Conservation (phyloP, 768 basidiomycete species). For the Termitomyces sp. region DNA sequence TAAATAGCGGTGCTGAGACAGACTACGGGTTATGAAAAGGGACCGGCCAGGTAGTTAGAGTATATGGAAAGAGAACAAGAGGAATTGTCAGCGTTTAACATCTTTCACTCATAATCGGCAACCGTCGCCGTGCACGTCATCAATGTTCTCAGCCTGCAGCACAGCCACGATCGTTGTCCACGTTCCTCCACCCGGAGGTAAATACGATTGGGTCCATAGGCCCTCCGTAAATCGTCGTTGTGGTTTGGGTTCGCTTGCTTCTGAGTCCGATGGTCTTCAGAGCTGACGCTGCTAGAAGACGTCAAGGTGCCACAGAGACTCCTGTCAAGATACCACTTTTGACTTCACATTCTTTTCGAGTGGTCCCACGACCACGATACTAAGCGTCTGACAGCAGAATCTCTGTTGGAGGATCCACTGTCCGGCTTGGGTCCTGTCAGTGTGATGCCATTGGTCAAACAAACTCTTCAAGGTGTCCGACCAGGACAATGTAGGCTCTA, state of each 20-base stretch:
- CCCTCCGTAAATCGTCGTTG: not conserved
- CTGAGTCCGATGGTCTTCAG: not conserved
- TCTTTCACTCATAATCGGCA: not conserved
- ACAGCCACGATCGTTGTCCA: constrained; percentile 1
- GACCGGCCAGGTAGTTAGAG: not conserved
- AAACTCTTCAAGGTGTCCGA: not conserved
- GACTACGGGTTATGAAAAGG: constrained; percentile 5
- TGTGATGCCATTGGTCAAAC: not conserved
- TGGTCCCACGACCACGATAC: no score
- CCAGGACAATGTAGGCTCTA: not conserved
- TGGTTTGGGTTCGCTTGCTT: not conserved
- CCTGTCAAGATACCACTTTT: not conserved
- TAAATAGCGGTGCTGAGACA: constrained; percentile 3
- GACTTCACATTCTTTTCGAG: not conserved
- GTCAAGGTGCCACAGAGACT: not conserved
- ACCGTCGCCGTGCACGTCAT: not conserved
- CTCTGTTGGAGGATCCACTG: not conserved
- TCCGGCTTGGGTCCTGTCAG: not conserved
- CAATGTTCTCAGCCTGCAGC: not conserved
- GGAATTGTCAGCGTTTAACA: not conserved
- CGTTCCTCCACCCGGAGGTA: not conserved
- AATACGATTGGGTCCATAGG: not conserved
- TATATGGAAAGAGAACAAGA: not conserved
- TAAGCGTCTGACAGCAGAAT: no score
- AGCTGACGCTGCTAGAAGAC: not conserved